Base-by-base conservation (phyloP, 192 early-diverging fungal species). In the Neocallimastix lanati region DNA sequence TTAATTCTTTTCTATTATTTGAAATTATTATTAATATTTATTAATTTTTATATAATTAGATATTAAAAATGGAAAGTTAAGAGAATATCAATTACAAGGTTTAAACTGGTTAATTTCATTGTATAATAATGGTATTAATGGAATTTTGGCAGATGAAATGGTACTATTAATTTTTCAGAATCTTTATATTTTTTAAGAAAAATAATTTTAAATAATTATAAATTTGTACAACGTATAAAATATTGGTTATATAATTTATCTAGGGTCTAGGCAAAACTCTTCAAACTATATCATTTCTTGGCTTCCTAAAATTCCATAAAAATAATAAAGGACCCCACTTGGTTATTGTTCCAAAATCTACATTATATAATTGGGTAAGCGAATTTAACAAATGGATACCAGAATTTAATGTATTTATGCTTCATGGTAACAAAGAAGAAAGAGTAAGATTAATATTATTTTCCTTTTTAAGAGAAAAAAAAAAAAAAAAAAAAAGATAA, bases 61-160 rank as follows among this genome's bases (percentile, higher is more conserved):
- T 80, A 92, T 99, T 79, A 90, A 91, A 37, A 93, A 93, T 28
- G 97, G 96, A n/a, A 93, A 83, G 21, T 90, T 99, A 87, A 88
- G 97, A 33, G 96, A 98, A 83, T 99, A 99, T 81, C 97, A 99
- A 83, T 83, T 98, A 28, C 95, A 96, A 79, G 97, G 97, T 27
- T 88, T 99, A 35, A 98, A 96, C 84, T 99, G 97, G 97, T 93
- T 99, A 89, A 92, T 99, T 29, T 96, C 94, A 2, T 87, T 99
- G 76, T 97, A 91, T 80, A 92, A 96, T 80, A 97, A 99, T 83
- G 94, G 94, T n/a, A 95, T 99, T 84, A 99, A 99, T 83, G 97
- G 97, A 28, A 97, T 98, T 78, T 84, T 99, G 35, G 96, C 97
- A n/a, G 97, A 98, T 85, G 96, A 98, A 85, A 97, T 98, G 96